Evolutionary conservation across 2,329 filamentous ascomycete genomes (phyloP).

Genomic region (Myriosclerotinia curreyana): DNA sequence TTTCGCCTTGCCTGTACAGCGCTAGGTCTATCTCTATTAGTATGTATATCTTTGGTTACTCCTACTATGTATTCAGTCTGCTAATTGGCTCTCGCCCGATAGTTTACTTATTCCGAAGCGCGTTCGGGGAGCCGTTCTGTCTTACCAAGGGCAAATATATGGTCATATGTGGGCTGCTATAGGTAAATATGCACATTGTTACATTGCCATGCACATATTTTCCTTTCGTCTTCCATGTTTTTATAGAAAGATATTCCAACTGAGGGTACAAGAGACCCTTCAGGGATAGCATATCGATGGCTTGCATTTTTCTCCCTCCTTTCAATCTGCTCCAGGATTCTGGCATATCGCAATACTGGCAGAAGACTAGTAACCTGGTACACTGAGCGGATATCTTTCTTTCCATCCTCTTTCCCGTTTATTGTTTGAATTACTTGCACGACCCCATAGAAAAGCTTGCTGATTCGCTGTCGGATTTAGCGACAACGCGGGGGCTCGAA

Average conservation of each 20-base stretch:
- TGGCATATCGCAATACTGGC: conserved; percentile 1
- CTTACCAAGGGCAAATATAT: conserved; percentile 16
- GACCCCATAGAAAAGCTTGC: background rate
- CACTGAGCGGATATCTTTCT: background rate
- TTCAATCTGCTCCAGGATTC: background rate
- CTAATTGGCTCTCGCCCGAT: conserved; percentile 17
- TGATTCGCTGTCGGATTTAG: conserved; percentile 7
- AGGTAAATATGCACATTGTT: conserved; percentile 17
- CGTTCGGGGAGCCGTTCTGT: conserved; percentile 8
- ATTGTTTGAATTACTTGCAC: background rate
- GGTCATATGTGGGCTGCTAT: conserved; percentile 24
- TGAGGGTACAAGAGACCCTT: conserved; percentile 1
- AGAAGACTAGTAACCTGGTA: background rate
- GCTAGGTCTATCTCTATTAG: conserved; percentile 4
- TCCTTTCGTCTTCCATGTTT: background rate
- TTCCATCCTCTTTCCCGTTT: background rate
- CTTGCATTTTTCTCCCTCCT: background rate
- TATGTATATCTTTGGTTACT: conserved; percentile 8
- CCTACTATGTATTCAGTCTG: background rate
- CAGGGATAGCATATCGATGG: background rate
- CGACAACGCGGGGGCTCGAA: conserved; percentile 16
- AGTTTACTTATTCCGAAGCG: conserved; percentile 20
- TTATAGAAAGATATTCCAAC: background rate
- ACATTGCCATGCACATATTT: conserved; percentile 11
- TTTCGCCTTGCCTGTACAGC: background rate